Base-by-base conservation (phyloP, 169 alveolate genomes). In the Eimeria maxima region DNA sequence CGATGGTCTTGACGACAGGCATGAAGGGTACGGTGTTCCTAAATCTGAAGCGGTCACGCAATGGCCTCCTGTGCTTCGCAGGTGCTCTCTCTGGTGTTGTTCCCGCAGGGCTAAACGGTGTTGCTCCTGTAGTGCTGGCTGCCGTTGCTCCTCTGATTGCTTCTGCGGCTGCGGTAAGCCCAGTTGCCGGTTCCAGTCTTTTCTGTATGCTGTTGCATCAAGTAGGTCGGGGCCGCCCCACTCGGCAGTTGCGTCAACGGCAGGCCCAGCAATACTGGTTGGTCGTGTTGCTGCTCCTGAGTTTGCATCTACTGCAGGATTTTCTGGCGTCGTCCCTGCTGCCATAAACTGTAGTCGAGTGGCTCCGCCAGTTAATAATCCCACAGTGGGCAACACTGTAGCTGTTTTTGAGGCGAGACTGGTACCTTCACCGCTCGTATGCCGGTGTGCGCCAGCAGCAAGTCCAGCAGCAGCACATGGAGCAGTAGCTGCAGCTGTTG, bases 141-240 rank as follows among this genome's bases (percentile, higher is more conserved):
- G 90, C 74, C 4, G 90, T 5, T 20, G 63, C 24, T 6, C 45
- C 24, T 4, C 44, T 2, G 33, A 24, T 53, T 50, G 74, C 90
- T 50, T 14, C 45, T 81, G 33, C 71, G n/a, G 90, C 50, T 50
- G 73, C 29, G 50, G 90, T 42, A 53, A 53, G 29, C 53, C 74
- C 10, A 24, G n/a, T 2, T 8, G 90, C 27, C 29, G 3, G 74
- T 18, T 50, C 27, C 38, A n/a, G n/a, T 53, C 74, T 24, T 50
- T 33, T 11, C 11, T 81, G 74, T 53, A 27, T 33, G 47, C 33
- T 55, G 71, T 55, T 24, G 73, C 24, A 13, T 24, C 50, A 53
- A 81, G 44, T n/a, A 81, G 50, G 73, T 81, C 74, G 63, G 90
- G 90, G 71, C 90, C 90, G 13, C 50, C 90, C 90, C 90, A 81